Base-by-base conservation (phyloP, 1,284 basidiomycete genomes). In the Ganoderma lucidum region DNA sequence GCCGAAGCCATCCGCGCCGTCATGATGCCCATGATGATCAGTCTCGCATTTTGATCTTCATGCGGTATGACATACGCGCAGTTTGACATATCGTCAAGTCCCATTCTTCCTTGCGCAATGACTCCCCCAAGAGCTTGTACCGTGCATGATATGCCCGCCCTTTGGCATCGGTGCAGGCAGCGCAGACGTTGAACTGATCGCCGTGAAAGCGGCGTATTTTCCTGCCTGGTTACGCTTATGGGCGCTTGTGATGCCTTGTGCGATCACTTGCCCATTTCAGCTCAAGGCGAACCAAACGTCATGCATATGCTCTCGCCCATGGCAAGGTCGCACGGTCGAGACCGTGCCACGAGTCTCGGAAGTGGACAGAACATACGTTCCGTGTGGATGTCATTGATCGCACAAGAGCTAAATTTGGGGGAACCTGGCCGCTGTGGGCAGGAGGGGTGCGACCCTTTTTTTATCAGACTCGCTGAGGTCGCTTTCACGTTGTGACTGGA, bases 221-320 rank as follows among this genome's bases (percentile, higher is more conserved):
- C 63, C 41, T 53, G 17, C 44, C n/a, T 66, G 41, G 44, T 56
- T 66, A 59, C 53, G 28, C 62, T 15, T 8, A 17, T 62, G 66
- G 58, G 71, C 71, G 71, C 68, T 67, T 71, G 61, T 62, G 14
- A 37, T 45, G 45, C 51, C 42, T 58, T 60, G 35, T 63, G 60
- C 58, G 53, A 59, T 62, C 62, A 28, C 35, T 5, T 56, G 3
- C 30, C 30, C 14, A 55, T 35, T 56, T 56, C 32, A 32, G 53
- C 30, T 55, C 28, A 19, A 14, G 15, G 55, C 19, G 37, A 39
- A 32, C 53, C 30, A 32, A 32, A 56, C 53, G 32, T 32, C 28
- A 30, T 53, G 23, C 23, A 23, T 23, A 23, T 23, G 14, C 19
- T 28, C 51, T 9, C 28, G 8, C 42, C 19, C 2, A 28, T 15